A percentile compares a stretch with the other conserved stretches of the same genome.
Evolutionary conservation across 768 basidiomycete species (phyloP).

Genomic region (Bullera alba): DNA sequence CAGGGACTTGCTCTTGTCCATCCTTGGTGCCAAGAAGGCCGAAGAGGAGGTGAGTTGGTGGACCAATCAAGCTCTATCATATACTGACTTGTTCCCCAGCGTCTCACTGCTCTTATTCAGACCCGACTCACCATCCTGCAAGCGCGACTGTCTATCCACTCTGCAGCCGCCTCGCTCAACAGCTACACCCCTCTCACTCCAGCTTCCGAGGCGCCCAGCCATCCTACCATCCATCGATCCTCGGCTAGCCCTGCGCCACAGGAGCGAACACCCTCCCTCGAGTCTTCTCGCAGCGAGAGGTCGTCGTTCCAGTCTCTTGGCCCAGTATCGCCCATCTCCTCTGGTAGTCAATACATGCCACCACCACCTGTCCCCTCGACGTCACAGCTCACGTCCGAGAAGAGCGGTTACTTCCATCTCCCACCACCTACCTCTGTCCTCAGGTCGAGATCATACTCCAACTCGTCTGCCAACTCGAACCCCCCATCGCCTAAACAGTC

Average conservation of each 20-base stretch:
- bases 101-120: constrained; percentile 40
- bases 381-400: background rate
- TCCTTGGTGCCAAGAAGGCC: constrained; percentile 84
- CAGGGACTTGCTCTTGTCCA: constrained; percentile 79
- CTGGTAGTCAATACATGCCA: background rate
- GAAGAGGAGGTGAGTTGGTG: constrained; percentile 71
- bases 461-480: too few species aligned
- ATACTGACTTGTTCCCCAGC: constrained; percentile 21
- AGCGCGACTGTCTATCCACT: constrained; percentile 34
- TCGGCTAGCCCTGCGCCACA: too few species aligned
- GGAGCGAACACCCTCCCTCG: background rate
- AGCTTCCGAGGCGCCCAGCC: background rate
- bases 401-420: background rate
- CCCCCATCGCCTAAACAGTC: background rate
- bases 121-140: constrained; percentile 43
- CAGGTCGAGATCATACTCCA: background rate
- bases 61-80: background rate
- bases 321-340: background rate
- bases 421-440: background rate
- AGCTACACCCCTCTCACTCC: background rate
- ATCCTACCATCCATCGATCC: too few species aligned
- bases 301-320: background rate
- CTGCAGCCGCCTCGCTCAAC: constrained; percentile 24
- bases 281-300: background rate
- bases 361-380: background rate